phyloP scores from a whole-genome alignment of 306 rosid species.

The Acmispon strigosus region DNA sequence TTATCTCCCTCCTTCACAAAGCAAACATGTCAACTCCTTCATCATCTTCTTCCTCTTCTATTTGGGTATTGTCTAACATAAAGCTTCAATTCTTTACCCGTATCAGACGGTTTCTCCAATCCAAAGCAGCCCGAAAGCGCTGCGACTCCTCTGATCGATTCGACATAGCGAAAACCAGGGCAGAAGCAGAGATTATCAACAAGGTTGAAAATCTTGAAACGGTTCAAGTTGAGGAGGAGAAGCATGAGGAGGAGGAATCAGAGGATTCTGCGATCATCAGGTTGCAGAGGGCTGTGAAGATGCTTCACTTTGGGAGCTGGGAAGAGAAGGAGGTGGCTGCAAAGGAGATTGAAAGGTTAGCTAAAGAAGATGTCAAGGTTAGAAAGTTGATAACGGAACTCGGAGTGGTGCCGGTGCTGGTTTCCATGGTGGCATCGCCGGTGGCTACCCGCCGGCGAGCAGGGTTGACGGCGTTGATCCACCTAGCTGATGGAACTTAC shows the following conservation, averaged over 20 bases:
- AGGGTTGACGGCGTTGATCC: constrained; percentile 50
- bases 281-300: constrained; percentile 77
- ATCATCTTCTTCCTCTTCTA: constrained; percentile 40
- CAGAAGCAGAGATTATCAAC: background rate
- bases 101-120: constrained; percentile 54
- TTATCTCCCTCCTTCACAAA: constrained; percentile 1
- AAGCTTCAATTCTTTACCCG: constrained; percentile 67
- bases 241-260: background rate
- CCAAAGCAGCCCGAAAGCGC: constrained; percentile 53
- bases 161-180: constrained; percentile 10
- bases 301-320: constrained; percentile 86
- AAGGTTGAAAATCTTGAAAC: constrained; percentile 13
- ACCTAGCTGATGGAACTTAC: constrained; percentile 73
- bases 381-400: constrained; percentile 72
- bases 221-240: constrained; percentile 30
- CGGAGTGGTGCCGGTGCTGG: constrained; percentile 80
- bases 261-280: constrained; percentile 20
- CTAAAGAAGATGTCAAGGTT: constrained; percentile 54
- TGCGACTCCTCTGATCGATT: constrained; percentile 20
- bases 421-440: constrained; percentile 54
- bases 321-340: constrained; percentile 80
- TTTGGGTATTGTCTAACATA: constrained; percentile 54
- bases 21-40: constrained; percentile 42
- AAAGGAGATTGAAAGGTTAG: constrained; percentile 52
- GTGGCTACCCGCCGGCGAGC: constrained; percentile 35